Percentiles rank a stretch among this genome's conserved stretches.
Conservation (phyloP, 768 basidiomycete genomes). For the Hericium rajendrae region DNA sequence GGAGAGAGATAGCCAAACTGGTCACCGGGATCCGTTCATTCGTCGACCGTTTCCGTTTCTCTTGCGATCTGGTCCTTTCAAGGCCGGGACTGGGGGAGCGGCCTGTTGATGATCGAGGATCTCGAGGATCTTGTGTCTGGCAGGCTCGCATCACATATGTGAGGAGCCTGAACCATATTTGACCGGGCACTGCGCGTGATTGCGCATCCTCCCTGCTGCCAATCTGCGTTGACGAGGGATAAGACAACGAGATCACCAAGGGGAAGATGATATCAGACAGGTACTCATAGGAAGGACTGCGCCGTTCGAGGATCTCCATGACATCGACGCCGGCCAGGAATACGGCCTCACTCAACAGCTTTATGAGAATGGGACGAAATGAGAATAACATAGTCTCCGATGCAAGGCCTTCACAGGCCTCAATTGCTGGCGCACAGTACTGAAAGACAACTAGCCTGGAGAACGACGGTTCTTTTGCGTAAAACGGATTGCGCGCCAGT, state of each 20-base stretch:
- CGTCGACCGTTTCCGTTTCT: conserved; percentile 26
- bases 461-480: conserved; percentile 45
- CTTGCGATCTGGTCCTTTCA: conserved; percentile 40
- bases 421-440: conserved; percentile 27
- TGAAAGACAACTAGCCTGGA: conserved; percentile 26
- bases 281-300: conserved; percentile 45
- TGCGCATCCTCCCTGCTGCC: conserved; percentile 29
- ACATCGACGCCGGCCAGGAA: conserved; percentile 43
- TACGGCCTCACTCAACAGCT: conserved; percentile 27
- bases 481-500: conserved; percentile 34
- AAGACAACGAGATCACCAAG: conserved; percentile 36
- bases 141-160: conserved; percentile 49
- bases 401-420: conserved; percentile 26
- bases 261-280: conserved; percentile 59
- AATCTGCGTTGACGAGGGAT: conserved; percentile 37
- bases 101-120: too few relatives aligned
- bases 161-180: conserved; percentile 55
- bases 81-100: conserved; percentile 15
- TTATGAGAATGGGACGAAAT: conserved; percentile 20
- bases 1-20: conserved; percentile 40
- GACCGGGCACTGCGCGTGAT: conserved; percentile 36
- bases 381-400: conserved; percentile 22
- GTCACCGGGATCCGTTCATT: conserved; percentile 14
- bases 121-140: conserved; percentile 23
- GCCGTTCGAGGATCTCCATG: conserved; percentile 46